Evolutionary conservation across 345 rosid genomes (phyloP), one percentile per base, ranked within the genome.

Genomic region (Dipteronia sinensis): DNA sequence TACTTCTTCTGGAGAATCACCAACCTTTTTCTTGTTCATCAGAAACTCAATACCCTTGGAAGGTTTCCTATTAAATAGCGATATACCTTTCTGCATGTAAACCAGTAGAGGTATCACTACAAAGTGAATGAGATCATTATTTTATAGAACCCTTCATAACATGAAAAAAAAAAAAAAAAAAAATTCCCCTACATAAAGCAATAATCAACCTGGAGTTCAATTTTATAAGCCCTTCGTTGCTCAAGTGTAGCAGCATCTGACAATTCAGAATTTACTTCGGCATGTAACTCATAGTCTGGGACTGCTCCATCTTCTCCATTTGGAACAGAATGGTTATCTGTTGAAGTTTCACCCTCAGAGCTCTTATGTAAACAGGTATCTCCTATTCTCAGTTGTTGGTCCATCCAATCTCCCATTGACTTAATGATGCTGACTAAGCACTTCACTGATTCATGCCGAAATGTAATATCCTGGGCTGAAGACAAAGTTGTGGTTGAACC

Each of bases 381-480:
- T 74, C 88, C 91, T 69, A 89, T 78, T 81, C 78, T 89, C 79
- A 93, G 83, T 59, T 92, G 94, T 83, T 91, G 94, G 80, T 92
- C 97, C 98, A 95, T 93, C 98, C 98, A 95, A 74, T 87, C 65
- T 87, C 96, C 96, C 97, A 92, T 92, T 56, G 97, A 95, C 84
- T 85, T 92, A 77, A 88, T 85, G 76, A 93, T 92, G 86, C 87
- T 76, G 84, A 88, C 99, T 86, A 95, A 88, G 88, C 98, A 93
- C 89, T 89, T 93, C 69, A 95, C 98, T 73, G 99, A 95, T 88
- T 95, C 99, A 77, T 93, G 92, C 77, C 96, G 83, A 80, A 95
- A 93, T 58, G 98, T 85, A 67, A 93, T 81, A 80, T 93, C 98
- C 87, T 95, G 98, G 83, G 89, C 92, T 1, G 90, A 67, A 65